Evolutionary conservation across 164 flowering plant species (phyloP), one percentile per base, ranked within the genome.

Genomic region (Echeveria elegans): DNA sequence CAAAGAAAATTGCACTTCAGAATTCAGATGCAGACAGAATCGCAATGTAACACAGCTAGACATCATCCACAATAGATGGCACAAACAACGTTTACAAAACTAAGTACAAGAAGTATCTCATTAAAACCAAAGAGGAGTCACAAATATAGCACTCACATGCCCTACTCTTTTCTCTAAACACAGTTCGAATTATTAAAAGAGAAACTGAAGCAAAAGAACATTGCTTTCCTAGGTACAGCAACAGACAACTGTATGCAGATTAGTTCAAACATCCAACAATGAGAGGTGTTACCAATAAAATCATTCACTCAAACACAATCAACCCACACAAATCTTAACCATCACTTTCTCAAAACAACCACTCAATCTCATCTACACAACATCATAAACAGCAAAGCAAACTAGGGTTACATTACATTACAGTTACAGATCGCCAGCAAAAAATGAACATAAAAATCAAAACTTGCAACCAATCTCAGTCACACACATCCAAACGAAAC

Each of bases 251-350:
- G 32, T 28, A 28, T 5, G 24, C 61, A 56, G 61, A 56, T 56
- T 56, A 28, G 34, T 56, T 29, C 61, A 28, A 4, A 28, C n/a
- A 56, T 56, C 59, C 10, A 23, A 6, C 30, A 53, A 34, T 48
- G 64, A 6, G 43, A 63, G 41, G 41, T 63, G 38, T 37, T 15
- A 63, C 65, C 65, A 31, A 63, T 18, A 60, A 15, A 32, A 34
- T 18, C 38, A 8, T 63, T 29, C 65, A 34, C 41, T 43, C 65
- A n/a, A 31, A 4, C 4, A 37, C 65, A 63, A 34, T 40, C 64
- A 63, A 63, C 58, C 24, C 21, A 63, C 5, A 21, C 66, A 63
- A 36, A 32, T 63, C 45, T 23, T 9, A 63, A 40, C 66, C 21
- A 3, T 12, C 30, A 63, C 41, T 34, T 63, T 63, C 15, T 21